Base-by-base conservation (phyloP, 148 eudicot species). In the Rhododendron ferrugineum region DNA sequence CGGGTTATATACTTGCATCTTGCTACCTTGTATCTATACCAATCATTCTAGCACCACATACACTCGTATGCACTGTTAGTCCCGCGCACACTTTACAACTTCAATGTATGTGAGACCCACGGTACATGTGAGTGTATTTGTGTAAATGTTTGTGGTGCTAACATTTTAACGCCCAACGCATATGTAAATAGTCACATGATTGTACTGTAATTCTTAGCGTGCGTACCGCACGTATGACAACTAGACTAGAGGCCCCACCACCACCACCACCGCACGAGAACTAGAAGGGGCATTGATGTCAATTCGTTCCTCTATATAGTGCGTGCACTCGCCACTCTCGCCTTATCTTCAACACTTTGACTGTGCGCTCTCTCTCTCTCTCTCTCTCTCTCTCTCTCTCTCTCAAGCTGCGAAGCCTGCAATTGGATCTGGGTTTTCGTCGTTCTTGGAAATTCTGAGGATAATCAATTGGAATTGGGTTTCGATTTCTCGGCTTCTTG, bases 151-250 rank as follows among this genome's bases (percentile, higher is more conserved):
- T 13, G 5, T 15, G 18, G 54, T 10, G 50, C 2, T 40, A 5
- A 0, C 44, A 6, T 37, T 37, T 37, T 4, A 4, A 37, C 0
- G 42, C 44, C 44, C 6, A 40, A n/a, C 18, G 9, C 28, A 49
- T 15, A 50, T 49, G 54, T 28, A 10, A 62, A 40, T 44, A 8
- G 46, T 77, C 81, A 76, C 79, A 89, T 89, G 80, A 90, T 88
- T 87, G 85, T 83, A 92, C 85, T 84, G 84, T 89, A 88, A 90
- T 85, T 46, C 85, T 89, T 86, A 68, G 91, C 91, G 88, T 89
- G 89, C 88, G 72, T 30, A 76, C 18, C 87, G 50, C 89, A 87
- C 91, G 89, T 83, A 89, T 79, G 86, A 52, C 80, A 46, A 76
- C 66, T 4, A 47, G 72, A 20, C 11, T 75, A 49, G n/a, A 70